These are phyloP conservation scores for Candida railenensis DNA, from an alignment of 805 yeast genomes.

Conservation along the genomic window DNA sequence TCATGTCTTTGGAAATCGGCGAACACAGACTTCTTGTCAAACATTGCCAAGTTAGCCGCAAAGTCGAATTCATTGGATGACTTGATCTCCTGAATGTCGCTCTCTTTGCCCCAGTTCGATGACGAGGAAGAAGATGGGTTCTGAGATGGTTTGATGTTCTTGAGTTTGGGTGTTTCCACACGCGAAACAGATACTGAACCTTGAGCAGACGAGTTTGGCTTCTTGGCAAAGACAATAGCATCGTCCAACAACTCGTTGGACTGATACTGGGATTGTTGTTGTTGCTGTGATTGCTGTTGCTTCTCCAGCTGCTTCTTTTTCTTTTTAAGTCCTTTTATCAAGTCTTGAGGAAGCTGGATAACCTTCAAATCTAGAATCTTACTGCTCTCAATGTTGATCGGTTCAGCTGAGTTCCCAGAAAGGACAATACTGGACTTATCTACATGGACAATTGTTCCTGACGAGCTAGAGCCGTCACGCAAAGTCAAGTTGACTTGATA, in stretches of 20 bases:
- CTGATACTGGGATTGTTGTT: conserved; percentile 1
- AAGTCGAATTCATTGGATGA: conserved; percentile 75
- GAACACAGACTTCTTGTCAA: conserved; percentile 78
- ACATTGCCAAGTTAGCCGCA: conserved; percentile 73
- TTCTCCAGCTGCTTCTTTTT: conserved; percentile 15
- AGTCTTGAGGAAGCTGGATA: conserved; percentile 47
- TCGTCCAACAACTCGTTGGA: conserved; percentile 18
- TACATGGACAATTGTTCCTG: conserved; percentile 35
- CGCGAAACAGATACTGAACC: neutral
- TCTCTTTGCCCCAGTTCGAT: conserved; percentile 42
- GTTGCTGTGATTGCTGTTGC: conserved; percentile 13
- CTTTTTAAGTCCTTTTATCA: conserved; percentile 15
- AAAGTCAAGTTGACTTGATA: conserved; percentile 38
- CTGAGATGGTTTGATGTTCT: neutral
- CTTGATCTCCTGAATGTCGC: conserved; percentile 47
- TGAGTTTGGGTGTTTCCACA: neutral
- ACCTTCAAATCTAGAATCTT: conserved; percentile 57
- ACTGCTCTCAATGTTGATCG: conserved; percentile 19
- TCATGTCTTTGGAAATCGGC: conserved; percentile 72
- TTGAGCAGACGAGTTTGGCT: neutral
- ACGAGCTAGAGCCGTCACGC: conserved; percentile 36
- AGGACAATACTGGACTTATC: conserved; percentile 27
- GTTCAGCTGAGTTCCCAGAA: conserved; percentile 9
- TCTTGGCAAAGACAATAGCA: conserved; percentile 25
- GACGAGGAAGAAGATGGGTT: neutral